These are phyloP conservation scores for Avena eriantha DNA, from an alignment of 176 grass and related monocot genomes.

Conservation along the genomic window DNA sequence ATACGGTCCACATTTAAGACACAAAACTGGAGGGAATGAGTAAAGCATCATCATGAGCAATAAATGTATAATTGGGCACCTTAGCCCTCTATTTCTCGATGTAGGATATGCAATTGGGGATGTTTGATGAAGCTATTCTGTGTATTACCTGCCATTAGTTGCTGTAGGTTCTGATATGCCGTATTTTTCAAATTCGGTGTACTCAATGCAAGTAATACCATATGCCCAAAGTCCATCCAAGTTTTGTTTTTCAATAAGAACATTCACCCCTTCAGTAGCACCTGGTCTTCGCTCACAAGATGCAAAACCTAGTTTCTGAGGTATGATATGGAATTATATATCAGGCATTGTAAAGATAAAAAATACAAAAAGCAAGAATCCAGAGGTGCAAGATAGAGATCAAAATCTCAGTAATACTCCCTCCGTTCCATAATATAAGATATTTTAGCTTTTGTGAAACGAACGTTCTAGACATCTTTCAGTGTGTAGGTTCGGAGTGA, in stretches of 20 bases:
- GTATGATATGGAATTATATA: not conserved
- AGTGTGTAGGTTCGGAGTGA: too few relatives aligned
- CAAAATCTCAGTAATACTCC: conserved; percentile 23
- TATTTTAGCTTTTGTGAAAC: too few relatives aligned
- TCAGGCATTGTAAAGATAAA: conserved; percentile 27
- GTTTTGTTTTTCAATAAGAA: conserved; percentile 89
- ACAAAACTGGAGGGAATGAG: not conserved
- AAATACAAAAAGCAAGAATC: not conserved
- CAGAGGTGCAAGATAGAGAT: conserved; percentile 11
- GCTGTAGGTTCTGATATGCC: conserved; percentile 75
- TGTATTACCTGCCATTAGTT: conserved; percentile 61
- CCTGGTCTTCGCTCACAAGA: conserved; percentile 86
- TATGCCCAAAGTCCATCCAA: conserved; percentile 79
- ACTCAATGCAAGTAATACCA: conserved; percentile 97
- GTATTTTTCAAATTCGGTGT: conserved; percentile 97
- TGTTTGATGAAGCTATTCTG: not conserved
- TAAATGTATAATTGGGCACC: not conserved
- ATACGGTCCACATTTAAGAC: not conserved
- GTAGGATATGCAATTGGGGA: not conserved
- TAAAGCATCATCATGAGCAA: conserved; percentile 35
- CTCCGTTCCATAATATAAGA: too few relatives aligned
- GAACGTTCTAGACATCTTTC: too few relatives aligned
- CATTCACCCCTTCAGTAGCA: conserved; percentile 97
- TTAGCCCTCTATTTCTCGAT: not conserved
- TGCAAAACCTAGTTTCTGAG: conserved; percentile 99